phyloP scores from a whole-genome alignment of 2,329 filamentous ascomycete species.

The Tolypocladium pustulatum region DNA sequence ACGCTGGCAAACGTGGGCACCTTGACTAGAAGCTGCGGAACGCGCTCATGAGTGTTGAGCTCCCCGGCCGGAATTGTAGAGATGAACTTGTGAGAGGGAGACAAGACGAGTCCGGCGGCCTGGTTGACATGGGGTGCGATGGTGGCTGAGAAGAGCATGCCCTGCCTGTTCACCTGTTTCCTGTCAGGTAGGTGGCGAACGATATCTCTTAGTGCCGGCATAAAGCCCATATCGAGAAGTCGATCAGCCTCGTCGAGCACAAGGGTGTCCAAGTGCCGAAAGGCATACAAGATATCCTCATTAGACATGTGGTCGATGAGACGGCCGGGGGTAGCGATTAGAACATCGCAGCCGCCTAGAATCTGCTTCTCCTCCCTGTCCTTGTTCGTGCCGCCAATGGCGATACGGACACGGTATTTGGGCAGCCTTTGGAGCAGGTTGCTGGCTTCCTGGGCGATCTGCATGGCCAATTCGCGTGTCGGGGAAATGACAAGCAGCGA shows the following conservation, averaged over 20 bases:
- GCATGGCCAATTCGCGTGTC: conserved; percentile 59
- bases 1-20: conserved; percentile 64
- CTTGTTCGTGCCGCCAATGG: conserved; percentile 74
- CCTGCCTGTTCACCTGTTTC: conserved; percentile 48
- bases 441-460: conserved; percentile 61
- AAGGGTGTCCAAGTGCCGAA: conserved; percentile 62
- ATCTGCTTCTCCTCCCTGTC: conserved; percentile 61
- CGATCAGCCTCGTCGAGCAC: conserved; percentile 79
- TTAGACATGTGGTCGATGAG: conserved; percentile 70
- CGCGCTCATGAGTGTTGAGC: conserved; percentile 61
- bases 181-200: conserved; percentile 58
- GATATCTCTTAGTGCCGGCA: conserved; percentile 68
- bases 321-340: conserved; percentile 73
- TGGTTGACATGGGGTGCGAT: conserved; percentile 70
- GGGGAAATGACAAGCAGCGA: conserved; percentile 58
- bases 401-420: conserved; percentile 63
- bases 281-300: conserved; percentile 55
- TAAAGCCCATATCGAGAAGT: conserved; percentile 76
- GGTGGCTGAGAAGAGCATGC: conserved; percentile 79
- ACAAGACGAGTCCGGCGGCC: conserved; percentile 59
- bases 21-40: conserved; percentile 61
- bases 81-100: conserved; percentile 66
- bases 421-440: conserved; percentile 63
- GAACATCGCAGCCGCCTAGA: conserved; percentile 62
- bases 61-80: conserved; percentile 70